These are phyloP conservation scores for Rhexocercosporidium sp. DNA, from an alignment of 2,329 filamentous ascomycete genomes.

Conservation along the genomic window DNA sequence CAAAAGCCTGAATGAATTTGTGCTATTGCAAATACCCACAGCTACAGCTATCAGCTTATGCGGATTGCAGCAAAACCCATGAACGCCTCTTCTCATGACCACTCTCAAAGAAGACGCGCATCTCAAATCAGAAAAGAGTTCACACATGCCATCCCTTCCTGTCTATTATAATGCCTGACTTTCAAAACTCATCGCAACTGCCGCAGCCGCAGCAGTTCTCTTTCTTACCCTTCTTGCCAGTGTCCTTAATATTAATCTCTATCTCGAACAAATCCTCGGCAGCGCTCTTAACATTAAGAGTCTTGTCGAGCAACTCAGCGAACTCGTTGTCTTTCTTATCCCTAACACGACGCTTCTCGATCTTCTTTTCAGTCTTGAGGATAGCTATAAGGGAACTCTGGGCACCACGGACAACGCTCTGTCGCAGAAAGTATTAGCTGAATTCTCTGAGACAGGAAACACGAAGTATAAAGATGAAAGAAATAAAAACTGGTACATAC, in stretches of 20 bases:
- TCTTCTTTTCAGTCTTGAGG: slow-evolving; percentile 11
- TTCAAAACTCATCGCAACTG: background rate
- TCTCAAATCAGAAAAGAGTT: background rate
- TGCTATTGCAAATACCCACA: too few relatives aligned
- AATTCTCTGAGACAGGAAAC: too few relatives aligned
- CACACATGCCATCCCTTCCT: background rate
- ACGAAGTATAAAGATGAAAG: background rate
- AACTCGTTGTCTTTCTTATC: slow-evolving; percentile 14
- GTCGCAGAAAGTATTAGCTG: background rate
- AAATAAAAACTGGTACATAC: background rate
- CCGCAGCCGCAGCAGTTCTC: slow-evolving; percentile 1
- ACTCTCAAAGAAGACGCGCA: background rate
- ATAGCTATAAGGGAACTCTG: background rate
- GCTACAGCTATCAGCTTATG: too few relatives aligned
- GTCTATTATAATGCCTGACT: too few relatives aligned
- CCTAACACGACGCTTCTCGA: slow-evolving; percentile 2
- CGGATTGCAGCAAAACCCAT: too few relatives aligned
- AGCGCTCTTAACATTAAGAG: background rate
- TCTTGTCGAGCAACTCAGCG: slow-evolving; percentile 1
- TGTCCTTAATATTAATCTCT: background rate
- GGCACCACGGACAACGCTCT: slow-evolving; percentile 1
- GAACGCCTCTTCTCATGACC: too few relatives aligned
- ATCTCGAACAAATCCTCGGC: background rate
- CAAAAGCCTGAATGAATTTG: too few relatives aligned
- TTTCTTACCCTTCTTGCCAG: background rate